Conservation (phyloP, 2,329 filamentous ascomycete genomes). For the Nemania diffusa region DNA sequence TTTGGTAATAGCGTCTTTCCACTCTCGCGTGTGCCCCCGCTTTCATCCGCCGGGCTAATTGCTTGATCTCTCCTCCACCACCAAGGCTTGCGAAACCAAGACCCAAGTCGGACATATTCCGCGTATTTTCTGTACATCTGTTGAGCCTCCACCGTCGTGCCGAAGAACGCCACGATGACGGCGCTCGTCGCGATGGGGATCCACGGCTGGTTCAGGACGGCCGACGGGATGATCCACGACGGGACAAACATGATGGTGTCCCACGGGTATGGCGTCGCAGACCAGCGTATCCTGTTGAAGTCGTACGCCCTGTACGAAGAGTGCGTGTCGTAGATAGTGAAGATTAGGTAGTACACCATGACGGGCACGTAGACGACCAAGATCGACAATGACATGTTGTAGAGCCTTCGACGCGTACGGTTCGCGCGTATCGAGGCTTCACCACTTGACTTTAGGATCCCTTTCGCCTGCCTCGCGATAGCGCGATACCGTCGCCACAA, state of each 20-base stretch:
- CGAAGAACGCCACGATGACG: conserved; percentile 65
- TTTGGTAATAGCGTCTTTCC: conserved; percentile 12
- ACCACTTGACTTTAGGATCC: conserved; percentile 55
- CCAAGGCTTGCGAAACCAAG: conserved; percentile 17
- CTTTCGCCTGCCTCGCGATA: conserved; percentile 55
- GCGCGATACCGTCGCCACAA: conserved; percentile 60
- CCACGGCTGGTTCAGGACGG: conserved; percentile 59
- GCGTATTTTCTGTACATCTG: conserved; percentile 57
- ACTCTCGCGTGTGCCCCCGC: conserved; percentile 10
- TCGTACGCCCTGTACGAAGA: conserved; percentile 51
- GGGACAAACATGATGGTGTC: conserved; percentile 59
- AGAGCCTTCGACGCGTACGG: conserved; percentile 63
- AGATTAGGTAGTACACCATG: conserved; percentile 53
- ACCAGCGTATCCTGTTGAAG: conserved; percentile 56
- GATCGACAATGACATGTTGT: conserved; percentile 65
- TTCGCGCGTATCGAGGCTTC: conserved; percentile 56
- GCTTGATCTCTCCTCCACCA: background rate
- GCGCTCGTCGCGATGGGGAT: conserved; percentile 59
- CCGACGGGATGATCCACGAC: conserved; percentile 53
- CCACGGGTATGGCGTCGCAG: conserved; percentile 55
- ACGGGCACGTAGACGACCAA: conserved; percentile 64
- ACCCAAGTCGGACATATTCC: conserved; percentile 29
- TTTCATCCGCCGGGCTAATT: conserved; percentile 8
- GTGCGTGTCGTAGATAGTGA: conserved; percentile 53
- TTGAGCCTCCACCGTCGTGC: conserved; percentile 63